Base-by-base conservation (phyloP, 2,329 filamentous ascomycete genomes). In the Microcyclospora tardicrescens region DNA sequence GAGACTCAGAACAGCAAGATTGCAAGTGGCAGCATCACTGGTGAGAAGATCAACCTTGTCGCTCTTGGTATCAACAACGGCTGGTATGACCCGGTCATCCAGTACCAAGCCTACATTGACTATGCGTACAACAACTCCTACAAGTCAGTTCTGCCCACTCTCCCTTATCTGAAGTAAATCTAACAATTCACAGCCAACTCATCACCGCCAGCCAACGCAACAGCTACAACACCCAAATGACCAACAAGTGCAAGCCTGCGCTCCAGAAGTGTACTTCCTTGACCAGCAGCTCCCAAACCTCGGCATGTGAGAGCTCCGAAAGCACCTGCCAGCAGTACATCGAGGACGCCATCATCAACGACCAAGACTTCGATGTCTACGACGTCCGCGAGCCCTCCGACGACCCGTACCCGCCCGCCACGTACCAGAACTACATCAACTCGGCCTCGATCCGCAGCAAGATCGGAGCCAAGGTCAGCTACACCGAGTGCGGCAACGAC, bases 11-110 rank as follows among this genome's bases (percentile, higher is more conserved):
- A 65, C 39, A n/a, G 4, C 36, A 32, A 16, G 29, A 45, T 46
- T 19, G 36, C 36, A 30, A 32, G 28, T 27, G 36, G 36, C n/a
- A 37, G 27, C 27, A 27, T 37, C 36, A 32, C 12, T n/a, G 30
- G 30, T 10, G 12, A 32, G 12, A 32, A 32, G 30, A 32, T 13
- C 46, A 19, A 43, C 32, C 60, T 76, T n/a, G 61, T 71, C 6
- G 67, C 71, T 0, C 60, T 77, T 6, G 67, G 70, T 11, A 65
- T 77, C 43, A 69, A 73, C 56, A 76, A 76, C 49, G 71, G 69
- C 16, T 73, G 69, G 60, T 65, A 72, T 41, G 72, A 77, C 45
- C 56, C 63, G 8, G 52, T 54, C 11, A 51, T 58, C 2, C 65
- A 69, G 43, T 62, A 65, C 38, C 61, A 65, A 6, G 44, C 52